Conservation (phyloP, 2,329 filamentous ascomycete genomes). For the Acephala macrosclerotiorum region DNA sequence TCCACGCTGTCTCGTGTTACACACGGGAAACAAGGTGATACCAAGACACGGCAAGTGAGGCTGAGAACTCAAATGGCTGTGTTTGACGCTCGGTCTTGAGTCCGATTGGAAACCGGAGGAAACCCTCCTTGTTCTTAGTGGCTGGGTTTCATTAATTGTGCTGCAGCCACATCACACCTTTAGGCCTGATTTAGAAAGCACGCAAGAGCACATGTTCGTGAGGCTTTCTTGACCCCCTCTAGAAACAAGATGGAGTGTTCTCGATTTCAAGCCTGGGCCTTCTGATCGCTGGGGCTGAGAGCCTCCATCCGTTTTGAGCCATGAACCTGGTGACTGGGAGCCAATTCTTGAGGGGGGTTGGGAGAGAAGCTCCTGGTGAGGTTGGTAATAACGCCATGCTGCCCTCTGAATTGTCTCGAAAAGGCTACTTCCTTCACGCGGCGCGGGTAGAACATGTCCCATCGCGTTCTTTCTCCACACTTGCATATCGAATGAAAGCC, state of each 20-base stretch:
- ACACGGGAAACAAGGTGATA: neutral
- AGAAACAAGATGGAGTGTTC: neutral
- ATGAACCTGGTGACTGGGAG: too few relatives aligned
- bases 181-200: neutral
- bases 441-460: too few relatives aligned
- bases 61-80: neutral
- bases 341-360: too few relatives aligned
- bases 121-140: neutral
- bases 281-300: too few relatives aligned
- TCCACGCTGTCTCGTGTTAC: neutral
- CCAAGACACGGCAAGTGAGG: slow-evolving; percentile 4
- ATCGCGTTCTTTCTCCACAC: neutral
- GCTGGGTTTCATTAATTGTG: neutral
- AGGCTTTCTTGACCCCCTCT: neutral
- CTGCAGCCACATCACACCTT: neutral
- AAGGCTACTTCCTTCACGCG: too few relatives aligned
- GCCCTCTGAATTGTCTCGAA: too few relatives aligned
- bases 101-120: neutral
- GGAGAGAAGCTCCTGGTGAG: too few relatives aligned
- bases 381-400: too few relatives aligned
- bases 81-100: neutral
- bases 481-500: neutral
- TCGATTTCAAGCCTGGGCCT: neutral
- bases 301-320: too few relatives aligned
- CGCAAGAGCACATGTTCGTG: neutral